Base-by-base conservation (phyloP, 2,329 filamentous ascomycete genomes). In the Fonsecaea pugnacius region DNA sequence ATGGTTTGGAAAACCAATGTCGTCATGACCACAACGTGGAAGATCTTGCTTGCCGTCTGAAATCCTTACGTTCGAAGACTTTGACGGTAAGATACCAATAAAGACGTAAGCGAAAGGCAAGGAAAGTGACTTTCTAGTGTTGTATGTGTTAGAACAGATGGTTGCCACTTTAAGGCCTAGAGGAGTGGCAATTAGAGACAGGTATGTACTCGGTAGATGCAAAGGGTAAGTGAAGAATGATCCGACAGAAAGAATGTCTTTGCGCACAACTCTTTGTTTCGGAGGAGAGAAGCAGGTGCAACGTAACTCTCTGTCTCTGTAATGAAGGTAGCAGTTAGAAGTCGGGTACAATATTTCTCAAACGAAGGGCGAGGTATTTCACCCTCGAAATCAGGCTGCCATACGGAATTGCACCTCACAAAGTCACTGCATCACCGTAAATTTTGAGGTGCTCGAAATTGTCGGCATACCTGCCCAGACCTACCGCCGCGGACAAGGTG, bases 181-280 rank as follows among this genome's bases (percentile, higher is more conserved):
- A 48, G 33, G 6, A 35, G 55, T 58, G 55, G 55, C 55, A 50
- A 58, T 35, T 10, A 35, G 40, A 48, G 36, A 43, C 14, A 43
- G 27, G 27, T 4, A 4, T 30, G 27, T 30, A 30, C 27, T 30
- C 35, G 9, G 16, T 35, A 27, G 27, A 18, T 24, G 16, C 3
- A 30, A 58, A 24, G 16, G 14, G 21, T 4, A 33, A 33, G 24
- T 21, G 27, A 30, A n/a, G 14, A 32, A 12, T 48, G 27, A 18
- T 9, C 18, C 38, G 24, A 12, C n/a, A 10, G 38, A 36, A 21
- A 14, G 43, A 48, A 48, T 18, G 21, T 12, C 43, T 18, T 24
- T 5, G 21, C 5, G 21, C 43, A 14, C 8, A 48, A 48, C 4
- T 48, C 18, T 48, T 24, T 48, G 9, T 7, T 18, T 24, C 21